Conservation (phyloP, 179 eudicot species). For the Amaranthus tricolor region DNA sequence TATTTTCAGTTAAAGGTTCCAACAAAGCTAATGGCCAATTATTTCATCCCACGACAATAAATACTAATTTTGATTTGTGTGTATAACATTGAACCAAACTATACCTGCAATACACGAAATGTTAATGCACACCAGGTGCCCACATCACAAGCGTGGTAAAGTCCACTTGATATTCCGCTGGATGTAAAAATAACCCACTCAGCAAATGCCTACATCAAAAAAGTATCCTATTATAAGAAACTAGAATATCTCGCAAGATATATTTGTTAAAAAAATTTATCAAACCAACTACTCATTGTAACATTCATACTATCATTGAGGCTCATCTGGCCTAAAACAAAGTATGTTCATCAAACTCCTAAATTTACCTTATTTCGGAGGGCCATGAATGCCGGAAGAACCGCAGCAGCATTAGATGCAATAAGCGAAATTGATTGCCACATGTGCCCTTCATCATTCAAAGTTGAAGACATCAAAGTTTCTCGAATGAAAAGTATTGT, state of each 20-base stretch:
- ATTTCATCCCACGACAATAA: too few species aligned
- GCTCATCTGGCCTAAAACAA: not conserved
- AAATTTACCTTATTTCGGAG: conserved; percentile 67
- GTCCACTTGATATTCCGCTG: conserved; percentile 85
- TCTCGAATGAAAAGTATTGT: not conserved
- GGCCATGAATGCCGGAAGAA: conserved; percentile 90
- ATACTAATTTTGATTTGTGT: too few species aligned
- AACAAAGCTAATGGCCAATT: too few species aligned
- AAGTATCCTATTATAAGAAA: conserved; percentile 4
- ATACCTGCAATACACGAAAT: conserved; percentile 77
- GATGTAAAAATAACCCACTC: conserved; percentile 85
- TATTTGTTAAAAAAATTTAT: not conserved
- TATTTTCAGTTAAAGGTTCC: too few species aligned
- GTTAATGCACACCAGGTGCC: conserved; percentile 82
- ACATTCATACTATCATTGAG: not conserved
- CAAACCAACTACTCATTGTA: not conserved
- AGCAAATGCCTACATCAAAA: conserved; percentile 69
- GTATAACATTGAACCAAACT: too few species aligned
- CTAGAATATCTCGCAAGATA: conserved; percentile 1
- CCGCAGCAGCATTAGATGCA: conserved; percentile 89
- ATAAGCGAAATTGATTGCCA: conserved; percentile 81
- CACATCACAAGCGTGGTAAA: conserved; percentile 95
- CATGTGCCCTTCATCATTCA: conserved; percentile 65
- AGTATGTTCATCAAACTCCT: conserved; percentile 5
- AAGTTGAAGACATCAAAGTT: conserved; percentile 7